Evolutionary conservation across 257 asterid species (phyloP).

Genomic region (Solanum chiquidenum): DNA sequence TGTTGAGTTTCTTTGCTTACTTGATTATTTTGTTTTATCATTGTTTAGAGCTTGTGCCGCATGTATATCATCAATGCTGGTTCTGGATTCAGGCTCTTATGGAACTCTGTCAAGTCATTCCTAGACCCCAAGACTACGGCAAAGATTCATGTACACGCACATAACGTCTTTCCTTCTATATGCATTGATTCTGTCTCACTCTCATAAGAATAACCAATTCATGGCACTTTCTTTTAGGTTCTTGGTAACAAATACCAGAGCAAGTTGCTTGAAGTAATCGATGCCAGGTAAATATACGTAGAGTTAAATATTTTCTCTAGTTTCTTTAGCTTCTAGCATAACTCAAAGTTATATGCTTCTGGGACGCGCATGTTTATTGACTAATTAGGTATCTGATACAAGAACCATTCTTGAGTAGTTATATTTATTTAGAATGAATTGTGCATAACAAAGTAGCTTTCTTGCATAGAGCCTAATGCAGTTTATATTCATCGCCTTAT

Average conservation of each 20-base stretch:
- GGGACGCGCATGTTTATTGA: background rate
- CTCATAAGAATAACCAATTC: background rate
- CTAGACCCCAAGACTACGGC: constrained; percentile 97
- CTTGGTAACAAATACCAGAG: constrained; percentile 85
- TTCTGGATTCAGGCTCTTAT: constrained; percentile 89
- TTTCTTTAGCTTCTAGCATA: background rate
- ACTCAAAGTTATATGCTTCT: background rate
- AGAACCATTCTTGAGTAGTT: background rate
- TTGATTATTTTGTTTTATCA: background rate
- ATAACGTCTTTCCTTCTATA: background rate
- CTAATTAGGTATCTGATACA: background rate
- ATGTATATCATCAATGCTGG: constrained; percentile 98
- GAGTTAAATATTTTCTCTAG: background rate
- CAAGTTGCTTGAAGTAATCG: constrained; percentile 86
- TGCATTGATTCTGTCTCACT: background rate
- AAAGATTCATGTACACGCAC: constrained; percentile 60
- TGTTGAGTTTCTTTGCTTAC: background rate
- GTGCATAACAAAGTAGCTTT: background rate
- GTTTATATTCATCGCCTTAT: background rate
- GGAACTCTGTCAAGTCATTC: constrained; percentile 94
- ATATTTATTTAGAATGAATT: background rate
- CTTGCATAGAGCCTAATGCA: background rate
- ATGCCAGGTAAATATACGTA: constrained; percentile 51
- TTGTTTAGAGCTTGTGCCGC: constrained; percentile 59
- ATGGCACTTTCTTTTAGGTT: constrained; percentile 30